Evolutionary conservation across 164 flowering plant genomes (phyloP), one percentile per base, ranked within the genome.

Genomic region (Houttuynia cordata): DNA sequence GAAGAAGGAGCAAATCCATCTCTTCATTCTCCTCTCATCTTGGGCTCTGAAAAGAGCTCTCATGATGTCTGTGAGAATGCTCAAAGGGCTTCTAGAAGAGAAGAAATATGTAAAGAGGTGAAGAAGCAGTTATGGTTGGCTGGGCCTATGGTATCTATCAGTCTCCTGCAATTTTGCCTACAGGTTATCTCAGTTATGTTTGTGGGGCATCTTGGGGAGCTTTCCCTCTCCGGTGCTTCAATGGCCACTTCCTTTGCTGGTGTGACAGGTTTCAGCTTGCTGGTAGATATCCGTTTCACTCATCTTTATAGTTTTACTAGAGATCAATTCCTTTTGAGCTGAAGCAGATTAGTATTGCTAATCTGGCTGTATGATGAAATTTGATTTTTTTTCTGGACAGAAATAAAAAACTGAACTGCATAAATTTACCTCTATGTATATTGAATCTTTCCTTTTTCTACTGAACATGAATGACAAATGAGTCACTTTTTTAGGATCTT

Each of bases 171-270:
- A 64, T 78, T 52, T 10, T 70, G 75, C 51, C 30, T 86, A 45
- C 87, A 83, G 64, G 54, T 86, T 30, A 79, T 86, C 4, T 79
- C 94, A 6, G 64, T 89, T 18, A 83, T 87, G 87, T 79, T 81
- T 66, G 91, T 85, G 15, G 94, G 94, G 13, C 97, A 87, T 71
- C 80, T 87, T 25, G 86, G 92, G 0, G 78, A 82, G 64, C 64
- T 87, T 7, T 60, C 84, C 61, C 85, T 87, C 23, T 75, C 91
- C 24, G 83, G 82, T 63, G 87, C 85, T 68, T 79, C 94, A 37
- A 75, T 86, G 76, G 93, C 93, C 53, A 80, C 81, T 70, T 84
- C 91, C 30, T 83, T 88, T 58, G 82, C 85, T 0, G 58, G 80
- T 8, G 87, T 84, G 54, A 81, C 91, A 49, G 93, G 96, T 59